Base-by-base conservation (phyloP, 768 basidiomycete species). In the Coprinellus micaceus region DNA sequence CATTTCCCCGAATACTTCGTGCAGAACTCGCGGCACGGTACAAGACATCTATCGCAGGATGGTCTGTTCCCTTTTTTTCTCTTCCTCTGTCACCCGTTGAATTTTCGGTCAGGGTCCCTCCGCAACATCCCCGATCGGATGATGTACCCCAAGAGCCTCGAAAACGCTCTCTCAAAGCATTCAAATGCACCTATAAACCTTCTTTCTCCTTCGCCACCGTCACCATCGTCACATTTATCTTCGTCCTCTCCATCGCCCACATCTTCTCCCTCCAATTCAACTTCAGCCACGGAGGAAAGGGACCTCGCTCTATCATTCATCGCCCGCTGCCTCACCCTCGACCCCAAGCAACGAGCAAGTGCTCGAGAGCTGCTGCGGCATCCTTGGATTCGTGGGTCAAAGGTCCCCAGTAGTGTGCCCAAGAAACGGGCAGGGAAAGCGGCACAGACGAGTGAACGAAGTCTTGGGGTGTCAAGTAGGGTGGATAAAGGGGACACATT, bases 81-180 rank as follows among this genome's bases (percentile, higher is more conserved):
- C 50, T 36, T 30, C n/a, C 10, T 21, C 17, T 2, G 5, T 39
- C 17, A 36, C 17, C 19, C 4, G 21, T 57, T 4, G 40, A 36
- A 3, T 40, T 24, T 3, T 10, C 25, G 46, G n/a, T 43, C 49
- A 57, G 56, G 56, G 17, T 57, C 56, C 25, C 22, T 44, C 1
- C 40, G 40, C 25, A 50, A 50, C 48, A 51, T 44, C 28, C 56
- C 56, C n/a, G 56, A 45, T 11, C 36, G 40, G 22, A 57, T 57
- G 48, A 51, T 57, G 56, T 57, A 57, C 24, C 56, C 56, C 12
- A 57, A 57, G 28, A n/a, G 48, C 10, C 40, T 57, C n/a, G 49
- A 10, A 28, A 49, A 51, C 24, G 56, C 56, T 2, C 49, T 57
- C 17, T 40, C 56, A 3, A 37, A 28, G 39, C 56, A 57, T 36